Base-by-base conservation (phyloP, 2,329 filamentous ascomycete species). In the Penicillium sp. region DNA sequence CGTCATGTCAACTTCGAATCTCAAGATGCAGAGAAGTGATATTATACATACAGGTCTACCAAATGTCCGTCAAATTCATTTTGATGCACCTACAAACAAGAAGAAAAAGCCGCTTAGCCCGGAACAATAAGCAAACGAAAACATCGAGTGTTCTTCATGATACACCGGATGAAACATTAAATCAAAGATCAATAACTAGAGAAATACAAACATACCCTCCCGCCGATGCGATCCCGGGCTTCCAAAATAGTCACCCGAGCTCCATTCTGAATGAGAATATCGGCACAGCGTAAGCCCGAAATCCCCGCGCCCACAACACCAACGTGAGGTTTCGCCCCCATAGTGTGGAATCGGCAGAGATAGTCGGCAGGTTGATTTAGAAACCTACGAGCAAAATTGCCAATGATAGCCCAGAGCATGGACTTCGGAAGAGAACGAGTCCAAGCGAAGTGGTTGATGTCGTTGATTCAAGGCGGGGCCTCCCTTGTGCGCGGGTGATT, bases 261-360 rank as follows among this genome's bases (percentile, higher is more conserved):
- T 8, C 83, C 84, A 63, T 80, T 78, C 51, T 81, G 77, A 3
- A 83, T 67, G 7, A 87, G 72, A 13, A 86, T 72, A 56, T 85
- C 83, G 31, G 84, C 83, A 63, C 82, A 85, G 64, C 83, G 76
- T 18, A 87, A 67, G 1, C 84, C 84, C 10, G 84, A 79, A 19
- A 87, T 73, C 10, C 85, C 85, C 33, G 83, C 83, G 16, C 85
- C 85, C 9, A 87, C 76, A 23, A 87, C 72, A 39, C 83, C 82
- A n/a, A 87, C 74, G 56, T 79, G 78, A 6, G 78, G 79, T 40
- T 66, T 71, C 49, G 70, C 73, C 23, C 68, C 70, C 68, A 72
- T 74, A n/a, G 60, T 54, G 44, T 24, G 24, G 11, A 21, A 40
- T 21, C 9, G 19, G 8, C 28, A 47, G 21, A 16, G 13, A 43